Evolutionary conservation across 352 stramenopile species (phyloP).

Genomic region (Pythium myriotylum): DNA sequence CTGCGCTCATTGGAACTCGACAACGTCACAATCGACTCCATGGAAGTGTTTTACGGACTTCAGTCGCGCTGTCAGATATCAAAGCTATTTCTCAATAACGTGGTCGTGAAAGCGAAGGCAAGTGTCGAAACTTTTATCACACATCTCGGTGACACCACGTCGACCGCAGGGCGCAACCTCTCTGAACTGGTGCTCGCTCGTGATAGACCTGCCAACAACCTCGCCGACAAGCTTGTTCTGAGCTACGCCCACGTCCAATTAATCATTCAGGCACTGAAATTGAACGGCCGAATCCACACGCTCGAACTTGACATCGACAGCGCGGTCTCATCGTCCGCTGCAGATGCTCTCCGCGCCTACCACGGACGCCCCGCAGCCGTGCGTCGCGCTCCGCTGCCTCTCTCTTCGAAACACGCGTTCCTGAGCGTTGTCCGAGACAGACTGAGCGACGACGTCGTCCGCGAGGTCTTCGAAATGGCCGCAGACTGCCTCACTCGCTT

Average conservation of each 20-base stretch:
- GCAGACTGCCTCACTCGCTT: slow-evolving; percentile 9
- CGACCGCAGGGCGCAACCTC: slow-evolving; percentile 1
- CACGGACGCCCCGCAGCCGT: slow-evolving; percentile 11
- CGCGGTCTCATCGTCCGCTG: not conserved
- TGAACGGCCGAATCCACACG: slow-evolving; percentile 15
- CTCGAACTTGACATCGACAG: slow-evolving; percentile 10
- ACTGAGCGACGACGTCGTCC: slow-evolving; percentile 8
- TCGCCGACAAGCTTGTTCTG: not conserved
- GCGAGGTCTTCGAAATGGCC: slow-evolving; percentile 8
- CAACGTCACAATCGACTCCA: slow-evolving; percentile 10
- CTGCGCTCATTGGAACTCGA: slow-evolving; percentile 14
- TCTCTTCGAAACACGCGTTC: slow-evolving; percentile 5
- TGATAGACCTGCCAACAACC: not conserved
- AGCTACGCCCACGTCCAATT: not conserved
- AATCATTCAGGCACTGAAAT: slow-evolving; percentile 1
- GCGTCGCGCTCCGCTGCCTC: slow-evolving; percentile 5
- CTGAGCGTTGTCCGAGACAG: slow-evolving; percentile 1
- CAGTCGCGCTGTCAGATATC: not conserved
- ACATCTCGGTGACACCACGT: slow-evolving; percentile 8
- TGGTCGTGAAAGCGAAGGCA: not conserved
- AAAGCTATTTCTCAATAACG: slow-evolving; percentile 11
- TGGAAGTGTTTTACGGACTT: slow-evolving; percentile 6
- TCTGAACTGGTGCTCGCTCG: slow-evolving; percentile 13
- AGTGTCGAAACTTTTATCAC: slow-evolving; percentile 7
- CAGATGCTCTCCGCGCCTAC: not conserved